Evolutionary conservation across 2,329 filamentous ascomycete species (phyloP).

Genomic region (Lanzia echinophila): DNA sequence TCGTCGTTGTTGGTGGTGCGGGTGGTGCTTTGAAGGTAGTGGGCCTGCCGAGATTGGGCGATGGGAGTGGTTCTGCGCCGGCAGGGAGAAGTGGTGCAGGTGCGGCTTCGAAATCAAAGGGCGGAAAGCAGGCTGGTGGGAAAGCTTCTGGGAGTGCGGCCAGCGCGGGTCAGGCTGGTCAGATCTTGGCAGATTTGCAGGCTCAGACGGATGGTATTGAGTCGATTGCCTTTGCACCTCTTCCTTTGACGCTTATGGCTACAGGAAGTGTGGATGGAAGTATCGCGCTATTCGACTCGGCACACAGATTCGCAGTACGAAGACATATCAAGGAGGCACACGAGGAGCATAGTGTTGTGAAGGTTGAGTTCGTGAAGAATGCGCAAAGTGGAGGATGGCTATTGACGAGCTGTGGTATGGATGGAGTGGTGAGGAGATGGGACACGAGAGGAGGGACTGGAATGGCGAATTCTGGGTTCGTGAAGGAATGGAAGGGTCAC

Average conservation of each 20-base stretch:
- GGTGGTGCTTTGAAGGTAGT: slow-evolving; percentile 81
- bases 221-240: slow-evolving; percentile 59
- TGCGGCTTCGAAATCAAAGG: slow-evolving; percentile 22
- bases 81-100: slow-evolving; percentile 22
- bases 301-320: slow-evolving; percentile 80
- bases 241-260: slow-evolving; percentile 48
- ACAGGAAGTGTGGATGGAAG: slow-evolving; percentile 66
- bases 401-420: slow-evolving; percentile 83
- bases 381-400: slow-evolving; percentile 51
- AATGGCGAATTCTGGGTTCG: slow-evolving; percentile 60
- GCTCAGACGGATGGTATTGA: slow-evolving; percentile 76
- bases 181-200: slow-evolving; percentile 77
- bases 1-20: slow-evolving; percentile 82
- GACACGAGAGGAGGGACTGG: slow-evolving; percentile 66
- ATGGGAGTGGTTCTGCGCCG: slow-evolving; percentile 20
- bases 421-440: slow-evolving; percentile 86
- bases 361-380: slow-evolving; percentile 74
- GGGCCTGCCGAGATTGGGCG: slow-evolving; percentile 60
- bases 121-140: slow-evolving; percentile 30
- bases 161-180: slow-evolving; percentile 48
- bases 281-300: slow-evolving; percentile 81
- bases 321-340: slow-evolving; percentile 76
- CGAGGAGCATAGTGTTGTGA: slow-evolving; percentile 83
- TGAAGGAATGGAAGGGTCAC: slow-evolving; percentile 89
- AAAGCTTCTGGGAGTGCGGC: slow-evolving; percentile 36